These are phyloP conservation scores for Aureobasidium sp. DNA, from an alignment of 2,329 filamentous ascomycete species.

Conservation along the genomic window DNA sequence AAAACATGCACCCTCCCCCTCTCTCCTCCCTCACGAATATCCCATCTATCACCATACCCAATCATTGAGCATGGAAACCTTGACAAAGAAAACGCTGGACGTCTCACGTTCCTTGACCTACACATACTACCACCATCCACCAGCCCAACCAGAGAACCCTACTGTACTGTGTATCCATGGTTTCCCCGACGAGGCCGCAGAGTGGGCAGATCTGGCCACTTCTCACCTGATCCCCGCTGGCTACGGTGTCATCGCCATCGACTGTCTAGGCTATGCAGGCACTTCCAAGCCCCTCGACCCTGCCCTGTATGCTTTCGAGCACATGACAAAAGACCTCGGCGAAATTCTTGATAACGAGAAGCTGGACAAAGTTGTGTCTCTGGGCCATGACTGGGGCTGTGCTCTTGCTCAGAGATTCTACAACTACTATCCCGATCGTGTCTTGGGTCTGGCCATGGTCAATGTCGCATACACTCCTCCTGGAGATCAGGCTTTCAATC, in stretches of 20 bases:
- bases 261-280: slow-evolving; percentile 34
- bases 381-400: slow-evolving; percentile 48
- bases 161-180: slow-evolving; percentile 42
- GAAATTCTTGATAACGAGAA: slow-evolving; percentile 38
- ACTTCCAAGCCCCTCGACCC: slow-evolving; percentile 37
- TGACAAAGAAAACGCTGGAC: slow-evolving; percentile 11
- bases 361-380: slow-evolving; percentile 32
- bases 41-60: neutral
- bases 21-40: neutral
- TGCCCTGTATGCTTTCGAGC: slow-evolving; percentile 32
- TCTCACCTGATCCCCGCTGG: slow-evolving; percentile 34
- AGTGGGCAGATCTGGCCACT: slow-evolving; percentile 39
- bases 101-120: slow-evolving; percentile 29
- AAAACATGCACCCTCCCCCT: neutral
- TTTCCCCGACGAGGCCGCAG: slow-evolving; percentile 41
- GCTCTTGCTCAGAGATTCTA: slow-evolving; percentile 36
- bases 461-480: slow-evolving; percentile 39
- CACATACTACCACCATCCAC: slow-evolving; percentile 34
- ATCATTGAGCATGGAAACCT: slow-evolving; percentile 3
- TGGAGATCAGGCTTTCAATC: slow-evolving; percentile 29
- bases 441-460: slow-evolving; percentile 37
- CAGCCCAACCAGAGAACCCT: slow-evolving; percentile 25
- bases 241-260: slow-evolving; percentile 35
- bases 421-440: slow-evolving; percentile 36
- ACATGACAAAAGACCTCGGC: slow-evolving; percentile 33